phyloP scores from a whole-genome alignment of 2,329 filamentous ascomycete species.

The Biscogniauxia sp. region DNA sequence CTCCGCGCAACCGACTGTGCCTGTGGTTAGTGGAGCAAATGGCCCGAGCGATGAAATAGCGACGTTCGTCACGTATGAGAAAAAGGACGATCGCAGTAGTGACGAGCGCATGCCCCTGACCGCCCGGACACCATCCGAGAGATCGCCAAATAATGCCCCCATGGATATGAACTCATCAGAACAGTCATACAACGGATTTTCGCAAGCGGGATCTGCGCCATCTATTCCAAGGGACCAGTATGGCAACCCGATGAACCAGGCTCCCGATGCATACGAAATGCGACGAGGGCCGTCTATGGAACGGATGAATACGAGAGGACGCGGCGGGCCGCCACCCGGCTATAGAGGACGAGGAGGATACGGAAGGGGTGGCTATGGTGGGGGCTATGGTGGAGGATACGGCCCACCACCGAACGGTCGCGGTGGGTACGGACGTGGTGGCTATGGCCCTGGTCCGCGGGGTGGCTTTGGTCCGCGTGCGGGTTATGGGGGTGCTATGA shows the following conservation, averaged over 20 bases:
- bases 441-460: conserved; percentile 38
- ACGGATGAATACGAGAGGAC: conserved; percentile 51
- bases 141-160: conserved; percentile 46
- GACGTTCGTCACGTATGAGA: conserved; percentile 65
- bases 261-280: conserved; percentile 45
- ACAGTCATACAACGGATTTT: conserved; percentile 35
- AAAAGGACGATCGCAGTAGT: conserved; percentile 57
- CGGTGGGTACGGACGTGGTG: conserved; percentile 39
- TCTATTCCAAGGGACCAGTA: conserved; percentile 56
- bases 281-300: conserved; percentile 47
- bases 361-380: conserved; percentile 40
- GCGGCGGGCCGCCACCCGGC: conserved; percentile 49
- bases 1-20: conserved; percentile 56
- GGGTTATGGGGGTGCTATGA: conserved; percentile 34
- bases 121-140: conserved; percentile 58
- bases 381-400: conserved; percentile 47
- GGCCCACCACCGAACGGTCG: conserved; percentile 39
- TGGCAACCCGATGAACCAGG: conserved; percentile 53
- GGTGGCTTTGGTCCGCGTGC: conserved; percentile 31
- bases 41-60: conserved; percentile 47
- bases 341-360: conserved; percentile 53
- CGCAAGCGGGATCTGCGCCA: conserved; percentile 40
- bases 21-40: conserved; percentile 55
- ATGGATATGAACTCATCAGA: conserved; percentile 40
- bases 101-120: conserved; percentile 74